A percentile compares a stretch with the other conserved stretches of the same genome.
Conservation (phyloP, 352 stramenopile species). For the Phytopythium kandeliae region DNA sequence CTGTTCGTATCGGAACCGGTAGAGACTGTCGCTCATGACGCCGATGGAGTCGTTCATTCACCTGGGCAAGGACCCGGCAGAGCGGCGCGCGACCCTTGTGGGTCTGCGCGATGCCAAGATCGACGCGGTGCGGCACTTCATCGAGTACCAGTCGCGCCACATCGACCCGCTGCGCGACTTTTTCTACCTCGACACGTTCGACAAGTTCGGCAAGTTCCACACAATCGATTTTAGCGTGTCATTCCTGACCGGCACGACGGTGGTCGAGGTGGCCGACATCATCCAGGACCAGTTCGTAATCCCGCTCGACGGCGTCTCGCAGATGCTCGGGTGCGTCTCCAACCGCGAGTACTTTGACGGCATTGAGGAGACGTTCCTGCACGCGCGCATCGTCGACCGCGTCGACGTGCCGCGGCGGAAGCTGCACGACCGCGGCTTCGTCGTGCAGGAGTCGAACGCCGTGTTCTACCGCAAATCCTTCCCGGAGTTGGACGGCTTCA, state of each 20-base stretch:
- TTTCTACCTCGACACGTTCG: constrained; percentile 63
- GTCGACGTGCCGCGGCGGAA: constrained; percentile 39
- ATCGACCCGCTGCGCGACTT: constrained; percentile 52
- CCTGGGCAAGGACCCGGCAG: constrained; percentile 27
- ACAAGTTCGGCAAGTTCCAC: constrained; percentile 64
- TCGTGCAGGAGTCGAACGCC: constrained; percentile 61
- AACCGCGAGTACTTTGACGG: constrained; percentile 66
- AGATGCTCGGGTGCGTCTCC: constrained; percentile 45
- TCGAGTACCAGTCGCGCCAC: constrained; percentile 38
- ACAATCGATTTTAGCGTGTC: constrained; percentile 64
- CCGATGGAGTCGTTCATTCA: constrained; percentile 65
- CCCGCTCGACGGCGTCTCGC: constrained; percentile 42
- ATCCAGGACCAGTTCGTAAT: constrained; percentile 60
- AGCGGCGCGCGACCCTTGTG: constrained; percentile 34
- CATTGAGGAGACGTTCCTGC: constrained; percentile 42
- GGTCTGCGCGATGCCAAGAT: constrained; percentile 48
- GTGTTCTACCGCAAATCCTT: constrained; percentile 51
- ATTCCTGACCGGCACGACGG: constrained; percentile 31
- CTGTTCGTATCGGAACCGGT: too few species aligned
- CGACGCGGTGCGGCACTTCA: constrained; percentile 27
- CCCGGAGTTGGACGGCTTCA: constrained; percentile 17
- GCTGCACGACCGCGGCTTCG: constrained; percentile 26
- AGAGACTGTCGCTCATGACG: constrained; percentile 60
- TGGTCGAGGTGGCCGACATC: constrained; percentile 37
- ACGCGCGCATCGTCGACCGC: constrained; percentile 55